Conservation (phyloP, 345 rosid genomes). For the Lepidium didymum region DNA sequence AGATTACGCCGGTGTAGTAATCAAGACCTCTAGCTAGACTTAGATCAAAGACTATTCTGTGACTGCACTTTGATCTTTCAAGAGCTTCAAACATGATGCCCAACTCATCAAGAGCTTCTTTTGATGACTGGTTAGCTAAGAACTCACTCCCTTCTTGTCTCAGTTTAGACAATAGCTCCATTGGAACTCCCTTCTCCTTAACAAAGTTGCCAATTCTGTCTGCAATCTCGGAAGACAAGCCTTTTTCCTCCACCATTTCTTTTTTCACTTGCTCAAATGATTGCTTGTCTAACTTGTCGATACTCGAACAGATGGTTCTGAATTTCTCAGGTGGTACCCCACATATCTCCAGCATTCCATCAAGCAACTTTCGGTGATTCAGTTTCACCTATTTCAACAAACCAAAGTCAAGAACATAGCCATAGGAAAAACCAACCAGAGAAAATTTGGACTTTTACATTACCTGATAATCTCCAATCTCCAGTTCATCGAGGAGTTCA, state of each 20-base stretch:
- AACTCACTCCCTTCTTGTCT: constrained; percentile 53
- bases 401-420: background rate
- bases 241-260: constrained; percentile 98
- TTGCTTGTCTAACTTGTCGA: constrained; percentile 88
- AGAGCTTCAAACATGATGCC: constrained; percentile 77
- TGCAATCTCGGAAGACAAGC: constrained; percentile 59
- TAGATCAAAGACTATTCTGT: constrained; percentile 83
- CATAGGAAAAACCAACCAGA: background rate
- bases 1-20: constrained; percentile 94
- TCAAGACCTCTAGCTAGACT: constrained; percentile 99
- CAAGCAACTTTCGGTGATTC: constrained; percentile 84
- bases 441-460: background rate
- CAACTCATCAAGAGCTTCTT: constrained; percentile 65
- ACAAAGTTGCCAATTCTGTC: constrained; percentile 72
- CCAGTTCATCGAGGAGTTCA: constrained; percentile 70
- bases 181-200: constrained; percentile 68
- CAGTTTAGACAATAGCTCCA: constrained; percentile 54
- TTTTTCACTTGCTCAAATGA: constrained; percentile 75
- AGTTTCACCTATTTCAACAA: constrained; percentile 55
- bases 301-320: constrained; percentile 89
- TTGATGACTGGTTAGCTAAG: constrained; percentile 49
- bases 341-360: constrained; percentile 94
- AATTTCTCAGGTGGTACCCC: constrained; percentile 90
- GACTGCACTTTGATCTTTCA: constrained; percentile 61
- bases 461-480: constrained; percentile 91